Evolutionary conservation across 768 basidiomycete genomes (phyloP).

Genomic region (Leccinum boreale): DNA sequence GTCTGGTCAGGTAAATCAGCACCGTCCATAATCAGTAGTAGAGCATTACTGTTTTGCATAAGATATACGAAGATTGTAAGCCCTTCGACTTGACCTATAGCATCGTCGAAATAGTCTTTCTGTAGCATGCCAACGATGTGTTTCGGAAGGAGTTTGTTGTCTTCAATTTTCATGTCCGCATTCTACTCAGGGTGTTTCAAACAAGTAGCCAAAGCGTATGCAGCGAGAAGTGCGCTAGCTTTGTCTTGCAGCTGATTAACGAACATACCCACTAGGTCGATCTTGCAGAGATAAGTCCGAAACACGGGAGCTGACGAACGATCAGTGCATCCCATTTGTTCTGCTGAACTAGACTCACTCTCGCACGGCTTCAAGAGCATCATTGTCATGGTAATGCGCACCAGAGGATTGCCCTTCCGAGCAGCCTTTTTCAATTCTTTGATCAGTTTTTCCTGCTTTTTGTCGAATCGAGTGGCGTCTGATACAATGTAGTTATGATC

Average conservation of each 20-base stretch:
- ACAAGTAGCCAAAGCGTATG: not conserved
- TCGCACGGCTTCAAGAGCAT: not conserved
- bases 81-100: slow-evolving; percentile 20
- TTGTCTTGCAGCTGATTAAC: too few relatives aligned
- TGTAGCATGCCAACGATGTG: slow-evolving; percentile 21
- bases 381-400: slow-evolving; percentile 21
- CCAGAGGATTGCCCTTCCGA: not conserved
- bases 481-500: not conserved
- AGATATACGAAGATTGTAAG: slow-evolving; percentile 21
- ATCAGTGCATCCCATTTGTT: too few relatives aligned
- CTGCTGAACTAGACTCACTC: too few relatives aligned
- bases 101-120: slow-evolving; percentile 24
- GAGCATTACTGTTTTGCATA: slow-evolving; percentile 16
- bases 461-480: slow-evolving; percentile 4
- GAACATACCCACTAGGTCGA: too few relatives aligned
- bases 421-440: slow-evolving; percentile 6
- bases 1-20: slow-evolving; percentile 3
- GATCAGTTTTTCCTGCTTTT: slow-evolving; percentile 9
- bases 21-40: not conserved
- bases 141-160: not conserved
- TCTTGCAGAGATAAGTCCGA: too few relatives aligned
- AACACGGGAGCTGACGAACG: too few relatives aligned
- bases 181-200: slow-evolving; percentile 5
- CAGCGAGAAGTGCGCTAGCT: too few relatives aligned
- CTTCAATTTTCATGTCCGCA: slow-evolving; percentile 9